Evolutionary conservation across 192 early-diverging fungal genomes (phyloP).

Genomic region (Podila minutissima): DNA sequence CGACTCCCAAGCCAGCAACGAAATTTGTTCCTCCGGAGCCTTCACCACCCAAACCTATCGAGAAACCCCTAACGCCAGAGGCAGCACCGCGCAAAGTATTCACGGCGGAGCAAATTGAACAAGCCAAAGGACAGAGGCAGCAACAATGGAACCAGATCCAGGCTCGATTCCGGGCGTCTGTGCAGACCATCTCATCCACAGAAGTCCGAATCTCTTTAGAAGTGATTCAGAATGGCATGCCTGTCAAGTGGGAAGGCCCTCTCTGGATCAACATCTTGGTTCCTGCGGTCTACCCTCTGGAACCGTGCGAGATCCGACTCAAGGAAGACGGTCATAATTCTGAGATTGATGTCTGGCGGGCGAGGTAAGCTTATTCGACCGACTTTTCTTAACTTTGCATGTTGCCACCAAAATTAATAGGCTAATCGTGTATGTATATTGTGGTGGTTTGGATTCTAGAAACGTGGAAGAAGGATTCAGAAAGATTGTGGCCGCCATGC

Average conservation of each 20-base stretch:
- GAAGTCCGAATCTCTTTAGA: conserved; percentile 31
- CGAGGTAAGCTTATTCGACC: conserved; percentile 11
- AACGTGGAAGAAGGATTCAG: conserved; percentile 48
- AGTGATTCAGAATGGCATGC: conserved; percentile 15
- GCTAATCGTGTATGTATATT: neutral
- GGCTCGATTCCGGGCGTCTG: conserved; percentile 16
- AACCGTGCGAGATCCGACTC: conserved; percentile 51
- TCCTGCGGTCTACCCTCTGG: conserved; percentile 51
- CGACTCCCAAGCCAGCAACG: neutral
- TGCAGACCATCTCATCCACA: conserved; percentile 24
- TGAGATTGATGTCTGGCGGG: conserved; percentile 42
- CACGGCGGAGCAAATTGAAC: conserved; percentile 20
- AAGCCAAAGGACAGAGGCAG: conserved; percentile 22
- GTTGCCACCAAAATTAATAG: too few relatives aligned
- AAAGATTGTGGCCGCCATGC: conserved; percentile 19
- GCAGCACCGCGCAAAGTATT: neutral
- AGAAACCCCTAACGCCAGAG: neutral
- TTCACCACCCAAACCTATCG: neutral
- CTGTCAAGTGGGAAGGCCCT: conserved; percentile 29
- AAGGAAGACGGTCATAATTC: conserved; percentile 36
- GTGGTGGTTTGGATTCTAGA: neutral
- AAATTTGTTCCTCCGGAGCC: neutral
- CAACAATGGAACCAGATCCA: conserved; percentile 30
- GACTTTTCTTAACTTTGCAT: neutral
- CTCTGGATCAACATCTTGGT: conserved; percentile 49